phyloP scores from a whole-genome alignment of 2,329 filamentous ascomycete genomes.

The Aureobasidium sp. region DNA sequence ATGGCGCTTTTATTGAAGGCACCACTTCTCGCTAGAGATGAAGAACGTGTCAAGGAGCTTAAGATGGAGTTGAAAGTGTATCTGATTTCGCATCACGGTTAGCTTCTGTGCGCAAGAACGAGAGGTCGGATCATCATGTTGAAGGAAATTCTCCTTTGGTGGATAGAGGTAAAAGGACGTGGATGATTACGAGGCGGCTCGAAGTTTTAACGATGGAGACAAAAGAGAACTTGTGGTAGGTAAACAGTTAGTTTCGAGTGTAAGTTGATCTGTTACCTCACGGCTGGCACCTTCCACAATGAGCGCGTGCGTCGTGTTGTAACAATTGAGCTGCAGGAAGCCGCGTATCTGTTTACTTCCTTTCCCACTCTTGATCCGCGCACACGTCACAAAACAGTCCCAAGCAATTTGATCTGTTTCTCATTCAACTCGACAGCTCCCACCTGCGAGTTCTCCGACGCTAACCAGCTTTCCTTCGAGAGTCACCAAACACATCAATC shows the following conservation, averaged over 20 bases:
- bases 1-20: not conserved
- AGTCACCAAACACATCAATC: not conserved
- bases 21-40: not conserved
- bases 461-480: not conserved
- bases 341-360: not conserved
- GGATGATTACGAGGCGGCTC: not conserved
- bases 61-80: conserved; percentile 2
- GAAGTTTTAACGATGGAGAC: not conserved
- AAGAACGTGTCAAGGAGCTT: not conserved
- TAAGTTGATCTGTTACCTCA: not conserved
- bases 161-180: not conserved
- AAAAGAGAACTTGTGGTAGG: not conserved
- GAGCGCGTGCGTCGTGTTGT: not conserved
- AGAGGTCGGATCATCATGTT: not conserved
- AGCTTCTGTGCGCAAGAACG: not conserved
- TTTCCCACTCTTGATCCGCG: not conserved
- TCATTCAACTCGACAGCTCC: no score
- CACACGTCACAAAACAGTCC: not conserved
- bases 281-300: not conserved
- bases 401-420: no score
- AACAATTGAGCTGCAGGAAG: not conserved
- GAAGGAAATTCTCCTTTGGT: not conserved
- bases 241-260: not conserved
- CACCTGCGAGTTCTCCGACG: no score
- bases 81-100: not conserved